Evolutionary conservation across 208 protist genomes (phyloP), one percentile per base, ranked within the genome.

Genomic region (Crithidia sp.): DNA sequence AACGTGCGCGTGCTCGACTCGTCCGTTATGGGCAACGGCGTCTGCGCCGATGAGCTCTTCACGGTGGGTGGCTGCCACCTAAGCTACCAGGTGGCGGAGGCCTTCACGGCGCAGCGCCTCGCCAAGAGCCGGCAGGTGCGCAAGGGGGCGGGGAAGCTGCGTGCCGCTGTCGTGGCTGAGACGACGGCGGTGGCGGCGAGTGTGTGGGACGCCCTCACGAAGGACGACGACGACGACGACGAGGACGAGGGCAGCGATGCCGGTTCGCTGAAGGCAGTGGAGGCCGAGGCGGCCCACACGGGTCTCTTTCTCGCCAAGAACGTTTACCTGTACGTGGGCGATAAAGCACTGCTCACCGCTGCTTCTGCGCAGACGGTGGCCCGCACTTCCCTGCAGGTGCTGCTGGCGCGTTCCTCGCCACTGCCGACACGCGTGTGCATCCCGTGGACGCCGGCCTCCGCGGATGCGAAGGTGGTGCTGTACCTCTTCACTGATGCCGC

Each of bases 1-100:
- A 41, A 66, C 43, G 70, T 81, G 19, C 71, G 55, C 10, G 77
- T 90, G 43, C 47, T 84, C 9, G 83, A 90, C 52, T 64, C 81
- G 8, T 68, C 71, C 5, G 37, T 71, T 13, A 67, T 85, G 39
- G 82, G 83, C 50, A 90, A 83, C 56, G 84, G 76, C 59, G 73
- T 93, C 45, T 83, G 81, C 36, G 86, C 86, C 3, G 86, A 88
- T 43, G 92, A 96, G 61, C 67, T 95, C 17, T 50, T 71, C 16
- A 74, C 62, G 49, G 82, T 94, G 4, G 92, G 89, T 45, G 92
- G 88, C 10, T 95, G 91, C 75, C 73, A 91, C 8, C 77, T 92
- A 53, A 92, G 88, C 65, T 91, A 83, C 71, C 82, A 85, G 37
- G 44, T 85, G 0, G 88, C 86, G 2, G 66, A 40, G 74, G 61